phyloP scores from a whole-genome alignment of 352 stramenopile genomes.

The Globisporangium cylindrosporum region DNA sequence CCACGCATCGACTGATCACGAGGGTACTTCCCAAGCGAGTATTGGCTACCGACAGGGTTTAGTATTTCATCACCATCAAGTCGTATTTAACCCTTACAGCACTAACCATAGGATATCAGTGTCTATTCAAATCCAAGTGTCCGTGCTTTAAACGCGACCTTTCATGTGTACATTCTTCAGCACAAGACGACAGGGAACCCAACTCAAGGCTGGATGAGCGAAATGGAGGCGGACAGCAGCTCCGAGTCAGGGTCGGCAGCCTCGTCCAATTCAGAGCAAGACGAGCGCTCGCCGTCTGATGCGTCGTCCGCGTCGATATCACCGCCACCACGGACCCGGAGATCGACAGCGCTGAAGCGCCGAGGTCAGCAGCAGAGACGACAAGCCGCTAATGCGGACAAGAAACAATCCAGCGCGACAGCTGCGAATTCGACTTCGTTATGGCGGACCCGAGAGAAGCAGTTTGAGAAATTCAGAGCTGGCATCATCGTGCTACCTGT shows the following conservation, averaged over 20 bases:
- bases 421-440: slow-evolving; percentile 21
- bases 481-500: slow-evolving; percentile 62
- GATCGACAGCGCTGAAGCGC: background rate
- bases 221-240: slow-evolving; percentile 3
- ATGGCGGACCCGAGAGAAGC: slow-evolving; percentile 57
- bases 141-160: background rate
- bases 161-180: slow-evolving; percentile 3
- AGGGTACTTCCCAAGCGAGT: background rate
- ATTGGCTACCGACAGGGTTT: background rate
- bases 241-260: background rate
- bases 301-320: background rate
- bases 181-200: background rate
- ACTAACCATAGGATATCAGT: background rate
- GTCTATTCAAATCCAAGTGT: background rate
- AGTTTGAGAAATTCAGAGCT: slow-evolving; percentile 78
- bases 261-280: slow-evolving; percentile 1
- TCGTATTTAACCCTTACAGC: slow-evolving; percentile 7
- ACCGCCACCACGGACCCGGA: background rate
- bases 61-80: background rate
- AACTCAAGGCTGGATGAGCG: background rate
- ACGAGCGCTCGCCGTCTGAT: background rate
- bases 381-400: background rate
- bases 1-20: slow-evolving; percentile 30
- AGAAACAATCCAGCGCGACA: background rate
- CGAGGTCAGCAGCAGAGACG: slow-evolving; percentile 9